Conservation (phyloP, 2,329 filamentous ascomycete species). For the Aspergillus sp. region DNA sequence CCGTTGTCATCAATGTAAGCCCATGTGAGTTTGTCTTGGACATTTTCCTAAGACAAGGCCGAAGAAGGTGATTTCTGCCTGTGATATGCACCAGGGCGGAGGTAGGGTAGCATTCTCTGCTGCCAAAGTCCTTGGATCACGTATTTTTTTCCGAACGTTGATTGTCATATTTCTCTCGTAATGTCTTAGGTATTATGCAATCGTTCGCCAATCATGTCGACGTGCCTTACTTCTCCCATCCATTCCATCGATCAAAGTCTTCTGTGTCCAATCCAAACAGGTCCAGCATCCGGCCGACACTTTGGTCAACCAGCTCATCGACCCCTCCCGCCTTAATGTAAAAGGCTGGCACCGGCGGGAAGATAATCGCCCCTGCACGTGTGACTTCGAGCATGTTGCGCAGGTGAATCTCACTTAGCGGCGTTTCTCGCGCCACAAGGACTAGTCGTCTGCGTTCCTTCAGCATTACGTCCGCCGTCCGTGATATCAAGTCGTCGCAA, state of each 20-base stretch:
- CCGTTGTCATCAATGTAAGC: no score
- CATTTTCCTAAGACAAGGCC: no score
- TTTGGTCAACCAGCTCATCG: conserved; percentile 46
- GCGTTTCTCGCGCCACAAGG: conserved; percentile 44
- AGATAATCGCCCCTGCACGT: conserved; percentile 40
- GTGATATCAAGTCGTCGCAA: conserved; percentile 46
- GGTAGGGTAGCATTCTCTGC: no score
- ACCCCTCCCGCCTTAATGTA: conserved; percentile 41
- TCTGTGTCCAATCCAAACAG: conserved; percentile 42
- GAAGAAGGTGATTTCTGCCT: no score
- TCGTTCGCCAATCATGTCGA: neutral
- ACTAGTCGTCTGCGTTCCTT: conserved; percentile 45
- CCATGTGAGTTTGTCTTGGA: no score
- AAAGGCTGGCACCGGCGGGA: conserved; percentile 45
- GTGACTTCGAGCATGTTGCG: conserved; percentile 46
- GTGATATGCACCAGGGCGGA: no score
- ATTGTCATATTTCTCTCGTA: neutral
- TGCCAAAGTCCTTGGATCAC: no score
- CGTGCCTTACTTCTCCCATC: conserved; percentile 17
- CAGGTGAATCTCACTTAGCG: conserved; percentile 47
- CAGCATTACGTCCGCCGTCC: conserved; percentile 47
- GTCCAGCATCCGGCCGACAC: conserved; percentile 48
- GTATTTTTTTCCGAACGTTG: neutral
- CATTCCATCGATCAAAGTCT: conserved; percentile 33
- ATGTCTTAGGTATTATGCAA: neutral